Conservation (phyloP, 768 basidiomycete species). For the Xerocomus potaroensis region DNA sequence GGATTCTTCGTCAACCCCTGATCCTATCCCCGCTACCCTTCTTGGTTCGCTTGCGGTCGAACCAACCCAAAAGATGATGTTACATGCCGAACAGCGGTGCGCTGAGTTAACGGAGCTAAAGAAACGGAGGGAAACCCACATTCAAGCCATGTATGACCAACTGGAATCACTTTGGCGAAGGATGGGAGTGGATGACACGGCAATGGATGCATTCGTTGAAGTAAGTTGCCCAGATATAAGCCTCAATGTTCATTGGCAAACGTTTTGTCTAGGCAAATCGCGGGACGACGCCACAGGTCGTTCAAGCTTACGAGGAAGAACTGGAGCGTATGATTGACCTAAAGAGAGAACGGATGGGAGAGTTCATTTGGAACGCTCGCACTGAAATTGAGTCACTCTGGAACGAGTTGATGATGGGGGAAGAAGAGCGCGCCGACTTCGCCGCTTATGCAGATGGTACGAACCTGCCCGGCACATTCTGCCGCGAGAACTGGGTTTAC, state of each 20-base stretch:
- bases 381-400: constrained; percentile 77
- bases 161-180: constrained; percentile 88
- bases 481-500: not conserved
- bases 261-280: constrained; percentile 41
- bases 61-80: constrained; percentile 69
- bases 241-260: not conserved
- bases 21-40: constrained; percentile 19
- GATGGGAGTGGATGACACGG: constrained; percentile 71
- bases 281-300: constrained; percentile 73
- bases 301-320: constrained; percentile 85
- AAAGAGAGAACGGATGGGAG: constrained; percentile 81
- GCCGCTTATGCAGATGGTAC: constrained; percentile 79
- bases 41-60: constrained; percentile 51
- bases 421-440: constrained; percentile 78
- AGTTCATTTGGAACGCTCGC: constrained; percentile 78
- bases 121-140: constrained; percentile 69
- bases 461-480: constrained; percentile 21
- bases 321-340: constrained; percentile 86
- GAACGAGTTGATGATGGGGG: constrained; percentile 83
- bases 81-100: constrained; percentile 61
- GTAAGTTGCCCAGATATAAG: constrained; percentile 18
- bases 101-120: constrained; percentile 68
- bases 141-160: constrained; percentile 92
- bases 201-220: constrained; percentile 93
- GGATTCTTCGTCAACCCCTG: constrained; percentile 35